A percentile compares a stretch with the other conserved stretches of the same genome.
Evolutionary conservation across 768 basidiomycete genomes (phyloP).

Genomic region (Rickenella mellea): DNA sequence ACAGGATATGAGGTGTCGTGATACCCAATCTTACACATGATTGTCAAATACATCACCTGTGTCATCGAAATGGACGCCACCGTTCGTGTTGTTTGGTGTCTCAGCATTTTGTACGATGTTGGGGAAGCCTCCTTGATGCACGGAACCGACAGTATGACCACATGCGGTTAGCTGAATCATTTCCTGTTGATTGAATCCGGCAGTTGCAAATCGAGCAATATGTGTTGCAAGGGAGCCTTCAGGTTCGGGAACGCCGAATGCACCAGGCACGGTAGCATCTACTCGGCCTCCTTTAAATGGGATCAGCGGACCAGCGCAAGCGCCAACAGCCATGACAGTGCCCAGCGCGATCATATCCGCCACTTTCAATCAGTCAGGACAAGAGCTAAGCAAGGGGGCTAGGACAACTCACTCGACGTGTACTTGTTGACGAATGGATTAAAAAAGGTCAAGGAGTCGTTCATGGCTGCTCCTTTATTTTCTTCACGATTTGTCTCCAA

Average conservation of each 20-base stretch:
- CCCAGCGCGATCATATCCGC: conserved; percentile 36
- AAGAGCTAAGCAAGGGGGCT: not conserved
- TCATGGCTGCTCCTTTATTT: conserved; percentile 3
- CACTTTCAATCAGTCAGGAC: conserved; percentile 17
- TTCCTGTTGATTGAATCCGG: conserved; percentile 33
- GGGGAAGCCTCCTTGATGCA: conserved; percentile 37
- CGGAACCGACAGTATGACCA: conserved; percentile 42
- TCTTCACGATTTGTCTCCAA: conserved; percentile 28
- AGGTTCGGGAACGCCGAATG: conserved; percentile 33
- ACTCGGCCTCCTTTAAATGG: conserved; percentile 32
- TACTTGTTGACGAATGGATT: not conserved
- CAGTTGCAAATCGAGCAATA: conserved; percentile 28
- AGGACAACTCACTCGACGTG: not conserved
- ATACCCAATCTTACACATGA: not conserved
- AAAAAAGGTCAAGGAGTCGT: not conserved
- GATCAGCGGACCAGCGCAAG: conserved; percentile 38
- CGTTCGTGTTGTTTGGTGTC: not conserved
- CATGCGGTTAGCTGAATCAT: conserved; percentile 44
- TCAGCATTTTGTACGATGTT: conserved; percentile 19
- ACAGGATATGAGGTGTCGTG: not conserved
- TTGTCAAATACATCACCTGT: conserved; percentile 2
- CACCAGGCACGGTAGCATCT: conserved; percentile 29
- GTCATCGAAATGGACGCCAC: conserved; percentile 2
- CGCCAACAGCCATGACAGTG: conserved; percentile 25
- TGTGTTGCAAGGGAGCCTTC: conserved; percentile 29